phyloP scores from a whole-genome alignment of 176 grass and related monocot species.

The Oryza officinalis region DNA sequence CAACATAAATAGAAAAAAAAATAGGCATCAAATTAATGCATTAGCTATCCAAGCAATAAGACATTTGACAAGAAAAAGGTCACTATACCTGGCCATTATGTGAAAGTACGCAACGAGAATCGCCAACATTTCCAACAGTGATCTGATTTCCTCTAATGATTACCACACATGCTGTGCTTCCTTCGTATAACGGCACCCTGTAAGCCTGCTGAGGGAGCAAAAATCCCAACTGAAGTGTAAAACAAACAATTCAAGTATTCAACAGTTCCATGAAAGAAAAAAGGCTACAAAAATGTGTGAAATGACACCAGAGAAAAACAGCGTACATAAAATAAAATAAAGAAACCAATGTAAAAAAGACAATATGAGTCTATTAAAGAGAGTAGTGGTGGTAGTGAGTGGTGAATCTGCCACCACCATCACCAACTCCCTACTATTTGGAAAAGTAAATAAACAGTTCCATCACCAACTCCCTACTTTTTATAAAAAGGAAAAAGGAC shows the following conservation, averaged over 20 bases:
- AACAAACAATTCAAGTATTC: not conserved
- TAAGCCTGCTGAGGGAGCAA: constrained; percentile 1
- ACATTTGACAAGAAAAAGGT: constrained; percentile 14
- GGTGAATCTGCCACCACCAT: no score
- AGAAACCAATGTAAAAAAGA: not conserved
- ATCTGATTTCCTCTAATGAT: constrained; percentile 18
- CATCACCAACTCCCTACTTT: no score
- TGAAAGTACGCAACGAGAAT: constrained; percentile 34
- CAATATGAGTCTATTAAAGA: not conserved
- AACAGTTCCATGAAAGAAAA: constrained; percentile 14
- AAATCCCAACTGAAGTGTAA: not conserved
- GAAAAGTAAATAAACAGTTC: no score
- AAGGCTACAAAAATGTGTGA: not conserved
- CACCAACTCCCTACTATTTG: no score
- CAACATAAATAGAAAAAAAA: constrained; percentile 1
- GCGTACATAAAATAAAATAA: constrained; percentile 17
- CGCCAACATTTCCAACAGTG: constrained; percentile 34
- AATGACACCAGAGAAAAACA: not conserved
- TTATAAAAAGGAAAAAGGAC: no score
- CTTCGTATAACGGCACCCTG: not conserved
- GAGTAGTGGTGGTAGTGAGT: no score
- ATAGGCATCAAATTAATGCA: not conserved
- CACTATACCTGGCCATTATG: constrained; percentile 4
- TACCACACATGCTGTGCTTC: constrained; percentile 31
- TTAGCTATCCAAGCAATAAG: not conserved